A percentile compares a stretch with the other conserved stretches of the same genome.
Evolutionary conservation across 2,329 filamentous ascomycete species (phyloP).

Genomic region (Rutstroemia sp.): DNA sequence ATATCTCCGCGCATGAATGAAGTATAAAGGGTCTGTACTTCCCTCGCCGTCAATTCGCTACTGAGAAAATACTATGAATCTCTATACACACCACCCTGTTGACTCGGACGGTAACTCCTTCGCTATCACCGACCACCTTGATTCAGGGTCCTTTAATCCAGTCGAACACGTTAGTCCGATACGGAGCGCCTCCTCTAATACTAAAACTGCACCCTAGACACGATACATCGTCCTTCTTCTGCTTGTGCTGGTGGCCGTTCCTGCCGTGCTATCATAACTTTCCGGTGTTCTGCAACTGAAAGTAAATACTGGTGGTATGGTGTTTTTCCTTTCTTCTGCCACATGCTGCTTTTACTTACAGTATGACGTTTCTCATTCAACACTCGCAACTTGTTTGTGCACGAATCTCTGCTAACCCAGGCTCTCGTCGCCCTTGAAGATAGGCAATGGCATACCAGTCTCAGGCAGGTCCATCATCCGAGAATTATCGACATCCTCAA

Average conservation of each 20-base stretch:
- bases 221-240: background rate
- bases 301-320: background rate
- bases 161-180: background rate
- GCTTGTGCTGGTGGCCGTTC: background rate
- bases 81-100: background rate
- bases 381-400: background rate
- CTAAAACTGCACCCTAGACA: too few relatives aligned
- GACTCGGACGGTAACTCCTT: background rate
- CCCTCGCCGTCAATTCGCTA: background rate
- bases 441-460: slow-evolving; percentile 8
- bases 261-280: background rate
- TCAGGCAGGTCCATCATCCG: slow-evolving; percentile 8
- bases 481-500: slow-evolving; percentile 2
- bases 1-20: background rate
- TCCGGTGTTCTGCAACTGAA: background rate
- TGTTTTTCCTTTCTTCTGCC: too few relatives aligned
- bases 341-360: too few relatives aligned
- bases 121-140: background rate
- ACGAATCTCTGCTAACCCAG: background rate
- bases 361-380: background rate
- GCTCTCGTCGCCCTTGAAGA: slow-evolving; percentile 1
- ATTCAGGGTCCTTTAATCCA: background rate
- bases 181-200: background rate
- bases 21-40: slow-evolving; percentile 2
- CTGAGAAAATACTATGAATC: slow-evolving; percentile 2